Evolutionary conservation across 225 moss, liverwort and hornwort species (phyloP), one percentile per base, ranked within the genome.

Genomic region (Antitrichia curtipendula): DNA sequence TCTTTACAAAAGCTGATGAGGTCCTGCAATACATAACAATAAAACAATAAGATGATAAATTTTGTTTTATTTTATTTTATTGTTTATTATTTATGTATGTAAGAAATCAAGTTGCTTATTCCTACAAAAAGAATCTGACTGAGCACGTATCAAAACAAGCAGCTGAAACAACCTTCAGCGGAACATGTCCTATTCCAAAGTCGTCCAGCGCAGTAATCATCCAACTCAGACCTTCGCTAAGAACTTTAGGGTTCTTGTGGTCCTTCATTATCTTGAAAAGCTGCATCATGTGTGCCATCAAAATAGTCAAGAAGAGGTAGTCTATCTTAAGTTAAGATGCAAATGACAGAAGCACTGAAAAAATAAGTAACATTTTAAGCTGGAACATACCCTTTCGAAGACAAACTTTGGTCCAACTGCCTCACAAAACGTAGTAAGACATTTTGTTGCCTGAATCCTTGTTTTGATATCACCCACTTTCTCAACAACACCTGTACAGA

Each of bases 201-300:
- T 98, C 98, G 68, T 98, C 98, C 49, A 98, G 88, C 54, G 97
- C 96, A 63, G 94, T 91, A 64, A 95, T 90, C 94, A 97, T 89
- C 98, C 98, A 98, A 78, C 93, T 87, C 73, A 98, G 89, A 74
- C 97, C 95, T 92, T 98, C 98, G 72, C 95, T 94, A 7, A 94
- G 94, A 63, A 98, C 96, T 90, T 98, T 98, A 8, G 98, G 98
- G 78, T 98, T 98, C 90, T 98, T 98, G 84, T 95, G 95, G 86
- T 98, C 98, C 90, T 95, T 96, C 95, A 95, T 92, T 53, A 95
- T 91, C 85, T 97, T 95, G 81, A 97, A 92, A 65, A 98, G 91
- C 95, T 94, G 91, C 88, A 91, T 79, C 84, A 83, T n/a, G 75
- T 57, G 82, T 47, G 59, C 58, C 83, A 85, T 70, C 68, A 75